These are phyloP conservation scores for Apiotrichum laibachii DNA, from an alignment of 1,284 basidiomycete species.

Conservation along the genomic window DNA sequence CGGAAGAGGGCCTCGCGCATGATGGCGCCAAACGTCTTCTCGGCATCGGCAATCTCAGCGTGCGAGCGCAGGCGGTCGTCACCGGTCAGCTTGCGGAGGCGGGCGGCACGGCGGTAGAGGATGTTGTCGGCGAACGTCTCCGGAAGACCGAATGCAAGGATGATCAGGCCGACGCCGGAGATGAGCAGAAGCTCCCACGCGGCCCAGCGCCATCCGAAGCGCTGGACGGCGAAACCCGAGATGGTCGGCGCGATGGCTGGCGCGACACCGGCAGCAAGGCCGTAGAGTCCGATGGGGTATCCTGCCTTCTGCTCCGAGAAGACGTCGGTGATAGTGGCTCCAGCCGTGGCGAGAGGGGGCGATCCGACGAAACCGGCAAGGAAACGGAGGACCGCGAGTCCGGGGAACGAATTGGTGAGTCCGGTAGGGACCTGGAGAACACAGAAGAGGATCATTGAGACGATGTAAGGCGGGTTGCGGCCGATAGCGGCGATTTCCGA, in stretches of 20 bases:
- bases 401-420: conserved; percentile 38
- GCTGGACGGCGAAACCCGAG: conserved; percentile 45
- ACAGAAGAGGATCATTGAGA: conserved; percentile 41
- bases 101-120: conserved; percentile 60
- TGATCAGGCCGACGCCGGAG: conserved; percentile 40
- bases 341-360: conserved; percentile 42
- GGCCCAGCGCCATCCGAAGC: conserved; percentile 49
- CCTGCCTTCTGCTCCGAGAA: conserved; percentile 62
- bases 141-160: conserved; percentile 60
- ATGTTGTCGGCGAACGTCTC: conserved; percentile 63
- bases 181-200: conserved; percentile 40
- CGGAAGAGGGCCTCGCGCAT: conserved; percentile 36
- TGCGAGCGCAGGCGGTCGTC: conserved; percentile 44
- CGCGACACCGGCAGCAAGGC: conserved; percentile 39
- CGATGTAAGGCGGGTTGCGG: conserved; percentile 38
- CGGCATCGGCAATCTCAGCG: conserved; percentile 31
- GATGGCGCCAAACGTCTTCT: conserved; percentile 27
- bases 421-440: conserved; percentile 43
- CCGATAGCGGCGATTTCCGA: conserved; percentile 38
- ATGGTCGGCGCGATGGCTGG: conserved; percentile 56
- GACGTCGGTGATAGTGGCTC: conserved; percentile 67
- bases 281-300: conserved; percentile 64
- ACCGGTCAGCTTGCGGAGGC: conserved; percentile 54
- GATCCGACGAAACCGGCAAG: conserved; percentile 11
- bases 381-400: conserved; percentile 41